Evolutionary conservation across 768 basidiomycete species (phyloP), one percentile per base, ranked within the genome.

Genomic region (Mycena amicta): DNA sequence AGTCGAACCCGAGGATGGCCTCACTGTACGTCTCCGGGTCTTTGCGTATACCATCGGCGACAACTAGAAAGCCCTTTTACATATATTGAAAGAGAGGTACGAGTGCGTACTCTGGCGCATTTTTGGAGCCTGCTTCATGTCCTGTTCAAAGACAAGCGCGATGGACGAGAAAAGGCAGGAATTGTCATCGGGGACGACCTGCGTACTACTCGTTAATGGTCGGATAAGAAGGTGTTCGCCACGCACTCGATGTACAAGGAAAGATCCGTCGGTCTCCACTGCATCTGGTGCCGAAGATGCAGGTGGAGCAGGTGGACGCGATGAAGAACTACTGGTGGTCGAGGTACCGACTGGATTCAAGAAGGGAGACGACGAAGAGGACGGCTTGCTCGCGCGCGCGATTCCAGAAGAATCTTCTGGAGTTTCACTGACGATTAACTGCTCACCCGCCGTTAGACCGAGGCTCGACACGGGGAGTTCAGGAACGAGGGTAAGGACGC

Each of bases 171-270:
- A 98, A 28, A 98, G 77, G 71, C 96, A 98, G 1, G 93, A 91
- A 67, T 98, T 98, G 74, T 98, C 96, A 67, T 98, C 96, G n/a
- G 95, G 95, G 18, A 96, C 93, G 55, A 94, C 80, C 85, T 91
- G 62, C 33, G 61, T 25, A 26, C 27, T 15, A 47, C 28, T 30
- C 15, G 13, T 16, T 4, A 55, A 30, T 47, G 16, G 5, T 15
- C 13, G 26, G n/a, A 46, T 31, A 31, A 46, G 37, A 15, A 29
- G 16, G 47, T 22, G 26, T n/a, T 2, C 5, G 13, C 6, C 22
- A 59, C 72, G 20, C 68, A 92, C 92, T 59, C 89, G 77, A 67
- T 93, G 90, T n/a, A 93, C 74, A 18, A 93, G 78, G 53, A 84
- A 82, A 16, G 87, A 83, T 0, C 86, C 85, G 46, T 85, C 83